Evolutionary conservation across 164 flowering plant genomes (phyloP), one percentile per base, ranked within the genome.

Genomic region (Vitis cinerea): DNA sequence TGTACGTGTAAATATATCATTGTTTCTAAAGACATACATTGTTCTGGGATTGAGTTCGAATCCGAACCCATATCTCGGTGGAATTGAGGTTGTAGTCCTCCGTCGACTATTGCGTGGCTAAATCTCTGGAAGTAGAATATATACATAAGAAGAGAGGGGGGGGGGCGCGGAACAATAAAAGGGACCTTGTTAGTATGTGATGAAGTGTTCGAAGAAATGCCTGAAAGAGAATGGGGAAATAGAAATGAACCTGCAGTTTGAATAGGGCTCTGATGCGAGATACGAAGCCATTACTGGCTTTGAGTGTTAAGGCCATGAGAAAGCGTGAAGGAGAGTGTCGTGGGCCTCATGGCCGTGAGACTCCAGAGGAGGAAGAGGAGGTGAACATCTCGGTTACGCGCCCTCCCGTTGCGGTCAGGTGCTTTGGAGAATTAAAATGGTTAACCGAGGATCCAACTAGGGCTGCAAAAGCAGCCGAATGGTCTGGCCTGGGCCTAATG

Each of bases 191-290:
- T 31, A 31, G 6, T 31, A 37, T 3, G 29, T 61, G 8, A 8
- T 13, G 15, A 61, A 58, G 50, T 55, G 76, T 74, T 76, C 67
- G 79, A 77, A 1, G 23, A 72, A 74, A 50, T 75, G 79, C 65
- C 74, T 11, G 19, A 71, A 29, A 58, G 12, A 74, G 17, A 71
- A 12, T 2, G 19, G 7, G 2, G 37, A 14, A 55, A 16, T 63
- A 61, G 47, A 19, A 57, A 6, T 6, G 27, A 15, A 73, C 72
- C 75, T 67, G 75, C 11, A 67, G 7, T 16, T 10, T 27, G 10
- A 62, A 50, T 16, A 77, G 55, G 52, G 77, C 59, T 49, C 52
- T 67, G 55, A 78, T 30, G 9, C 75, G 75, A 31, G 64, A 64
- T 0, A 67, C 11, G 9, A 73, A 11, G 70, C 48, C 14, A 53